Evolutionary conservation across 495 filamentous ascomycete species (phyloP).

Genomic region (Jackrogersella minutella): DNA sequence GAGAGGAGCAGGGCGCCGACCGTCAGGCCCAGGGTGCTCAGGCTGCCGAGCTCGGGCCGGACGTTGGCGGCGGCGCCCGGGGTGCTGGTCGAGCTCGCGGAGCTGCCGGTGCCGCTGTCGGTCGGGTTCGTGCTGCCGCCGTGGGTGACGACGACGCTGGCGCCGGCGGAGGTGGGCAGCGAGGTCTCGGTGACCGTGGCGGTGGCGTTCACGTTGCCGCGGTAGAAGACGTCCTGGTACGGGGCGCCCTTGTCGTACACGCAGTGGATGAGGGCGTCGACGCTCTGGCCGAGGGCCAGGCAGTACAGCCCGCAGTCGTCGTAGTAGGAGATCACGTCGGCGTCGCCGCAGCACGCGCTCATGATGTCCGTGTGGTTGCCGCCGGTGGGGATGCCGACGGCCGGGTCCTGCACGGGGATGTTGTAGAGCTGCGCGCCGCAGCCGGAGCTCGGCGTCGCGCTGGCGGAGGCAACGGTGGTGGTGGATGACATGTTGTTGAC

Average conservation of each 20-base stretch:
- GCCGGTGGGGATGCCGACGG: conserved; percentile 50
- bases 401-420: conserved; percentile 54
- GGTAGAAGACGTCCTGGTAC: conserved; percentile 52
- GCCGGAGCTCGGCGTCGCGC: conserved; percentile 36
- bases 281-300: conserved; percentile 55
- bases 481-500: conserved; percentile 29
- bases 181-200: conserved; percentile 49
- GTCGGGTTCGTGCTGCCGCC: conserved; percentile 21
- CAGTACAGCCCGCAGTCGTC: conserved; percentile 61
- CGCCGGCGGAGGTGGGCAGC: conserved; percentile 40
- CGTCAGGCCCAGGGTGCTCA: conserved; percentile 32
- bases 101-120: not conserved
- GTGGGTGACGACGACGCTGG: conserved; percentile 35
- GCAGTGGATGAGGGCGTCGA: conserved; percentile 49
- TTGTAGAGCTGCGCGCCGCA: conserved; percentile 48
- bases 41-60: conserved; percentile 19
- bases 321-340: conserved; percentile 53
- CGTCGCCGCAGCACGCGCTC: conserved; percentile 54
- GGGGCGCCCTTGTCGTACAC: conserved; percentile 46
- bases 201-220: conserved; percentile 46
- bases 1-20: conserved; percentile 40
- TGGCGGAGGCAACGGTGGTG: conserved; percentile 38
- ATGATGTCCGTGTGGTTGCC: conserved; percentile 54
- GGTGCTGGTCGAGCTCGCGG: conserved; percentile 6
- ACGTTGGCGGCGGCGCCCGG: conserved; percentile 29